Base-by-base conservation (phyloP, 2,329 filamentous ascomycete species). In the Colletotrichum sidae region DNA sequence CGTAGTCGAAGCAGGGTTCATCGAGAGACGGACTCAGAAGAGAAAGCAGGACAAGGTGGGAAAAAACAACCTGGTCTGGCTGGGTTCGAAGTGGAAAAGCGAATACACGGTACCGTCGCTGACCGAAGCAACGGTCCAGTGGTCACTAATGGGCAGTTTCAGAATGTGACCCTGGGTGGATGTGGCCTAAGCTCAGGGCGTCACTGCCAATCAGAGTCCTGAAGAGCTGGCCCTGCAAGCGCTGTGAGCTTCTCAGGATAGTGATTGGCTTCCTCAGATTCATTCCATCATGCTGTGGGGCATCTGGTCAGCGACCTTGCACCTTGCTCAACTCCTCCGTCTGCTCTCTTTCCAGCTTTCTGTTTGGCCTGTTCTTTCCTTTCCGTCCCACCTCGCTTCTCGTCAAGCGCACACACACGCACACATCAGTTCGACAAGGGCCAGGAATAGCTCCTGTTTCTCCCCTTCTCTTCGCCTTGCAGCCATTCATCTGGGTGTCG, bases 161-260 rank as follows among this genome's bases (percentile, higher is more conserved):
- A 71, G 60, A 65, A 75, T 65, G 50, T 39, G 59, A 70, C 69
- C 68, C 72, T 69, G 67, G 67, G 71, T 72, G 74, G 73, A 75
- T 72, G 74, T 74, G 75, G 76, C 70, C 72, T 73, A 73, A 73
- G 70, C 71, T 71, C 67, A 72, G 70, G 53, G 70, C 68, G 65
- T 68, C 61, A 65, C 52, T 58, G 39, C 78, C 77, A 79, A 79
- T 78, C 72, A 77, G 38, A 51, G n/a, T 55, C 67, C 58, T 70
- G 72, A 72, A 15, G 71, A 72, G 67, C 72, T 71, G 12, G 46
- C 69, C 70, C 68, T 69, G 65, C 70, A 67, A 68, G 72, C 72
- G 72, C 72, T 69, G 70, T 59, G 62, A 60, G 55, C 65, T 55
- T 15, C 12, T 58, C 69, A 70, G 69, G 64, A 41, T 6, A 65